Evolutionary conservation across 331 rosid genomes (phyloP), one percentile per base, ranked within the genome.

Genomic region (Erythrophleum ivorense): DNA sequence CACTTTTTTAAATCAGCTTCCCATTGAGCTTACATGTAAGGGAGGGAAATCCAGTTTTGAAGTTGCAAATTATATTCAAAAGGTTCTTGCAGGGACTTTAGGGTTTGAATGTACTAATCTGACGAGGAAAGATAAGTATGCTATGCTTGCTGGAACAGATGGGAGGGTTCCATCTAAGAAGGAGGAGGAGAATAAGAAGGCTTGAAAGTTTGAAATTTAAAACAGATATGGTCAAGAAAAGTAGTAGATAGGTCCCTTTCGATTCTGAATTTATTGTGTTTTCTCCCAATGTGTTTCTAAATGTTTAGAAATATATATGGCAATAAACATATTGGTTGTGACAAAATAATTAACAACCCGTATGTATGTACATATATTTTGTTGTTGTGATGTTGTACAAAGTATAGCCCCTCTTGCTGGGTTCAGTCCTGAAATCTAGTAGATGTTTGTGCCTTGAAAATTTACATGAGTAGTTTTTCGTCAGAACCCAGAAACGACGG

Each of bases 21-120:
- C 99, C 0, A 14, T 81, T 14, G 98, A 95, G 66, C 88, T 89
- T 21, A 95, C 99, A 0, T 90, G 92, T 84, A 80, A 76, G 74
- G 92, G 89, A 7, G 98, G 97, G 10, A 96, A 92, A 73, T 88
- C 99, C 3, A 41, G 0, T 80, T 92, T 92, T 62, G 99, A 96
- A 79, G 97, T 96, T 36, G 99, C 99, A 0, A 96, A 96, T 73
- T 93, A 93, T 57, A 86, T 93, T 41, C 99, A 96, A 43, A 92
- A 78, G 90, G 97, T 90, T 16, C 82, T 96, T 80, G 98, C 89
- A 2, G 97, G 97, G n/a, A 88, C 98, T 0, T 79, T 93, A 11
- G 97, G 99, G 3, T 93, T 92, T 87, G 99, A 96, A 84, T 93
- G 98, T 82, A 96, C 99, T 5, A 89, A 87, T 79, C 82, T 93